These are phyloP conservation scores for Pythium folliculosum DNA, from an alignment of 352 stramenopile genomes.

Conservation along the genomic window DNA sequence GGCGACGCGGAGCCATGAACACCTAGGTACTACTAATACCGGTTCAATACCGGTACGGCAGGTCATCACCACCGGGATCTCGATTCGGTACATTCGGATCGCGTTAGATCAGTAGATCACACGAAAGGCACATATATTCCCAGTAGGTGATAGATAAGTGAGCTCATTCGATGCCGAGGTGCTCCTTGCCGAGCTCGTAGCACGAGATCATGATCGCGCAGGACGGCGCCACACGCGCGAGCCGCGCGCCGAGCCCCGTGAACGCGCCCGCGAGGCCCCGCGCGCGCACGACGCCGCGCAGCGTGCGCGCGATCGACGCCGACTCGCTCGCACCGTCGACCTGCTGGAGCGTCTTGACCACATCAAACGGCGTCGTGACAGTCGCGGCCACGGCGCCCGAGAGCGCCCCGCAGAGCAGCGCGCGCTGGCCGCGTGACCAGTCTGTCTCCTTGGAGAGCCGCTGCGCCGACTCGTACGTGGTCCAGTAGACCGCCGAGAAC, in stretches of 20 bases:
- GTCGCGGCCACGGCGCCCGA: slow-evolving; percentile 88
- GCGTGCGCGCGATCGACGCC: slow-evolving; percentile 36
- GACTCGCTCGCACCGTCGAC: slow-evolving; percentile 49
- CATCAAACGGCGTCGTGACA: slow-evolving; percentile 94
- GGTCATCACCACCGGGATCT: slow-evolving; percentile 2
- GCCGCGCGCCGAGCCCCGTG: slow-evolving; percentile 62
- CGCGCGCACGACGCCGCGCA: slow-evolving; percentile 53
- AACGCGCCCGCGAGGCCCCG: slow-evolving; percentile 56
- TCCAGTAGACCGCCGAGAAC: slow-evolving; percentile 96
- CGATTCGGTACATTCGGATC: slow-evolving; percentile 9
- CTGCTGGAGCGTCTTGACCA: slow-evolving; percentile 94
- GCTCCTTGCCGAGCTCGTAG: slow-evolving; percentile 82
- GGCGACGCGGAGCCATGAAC: too few relatives aligned
- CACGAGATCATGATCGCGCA: slow-evolving; percentile 90
- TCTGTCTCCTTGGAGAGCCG: slow-evolving; percentile 17
- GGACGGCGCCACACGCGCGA: slow-evolving; percentile 70
- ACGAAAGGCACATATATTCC: neutral
- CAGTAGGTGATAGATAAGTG: neutral
- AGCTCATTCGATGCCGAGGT: slow-evolving; percentile 52
- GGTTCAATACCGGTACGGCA: too few relatives aligned
- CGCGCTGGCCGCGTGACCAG: slow-evolving; percentile 59
- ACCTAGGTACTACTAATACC: too few relatives aligned
- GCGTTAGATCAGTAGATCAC: neutral
- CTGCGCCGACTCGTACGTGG: slow-evolving; percentile 87
- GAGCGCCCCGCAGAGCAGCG: slow-evolving; percentile 85